Base-by-base conservation (phyloP, 345 rosid genomes). In the Acer saccharum region DNA sequence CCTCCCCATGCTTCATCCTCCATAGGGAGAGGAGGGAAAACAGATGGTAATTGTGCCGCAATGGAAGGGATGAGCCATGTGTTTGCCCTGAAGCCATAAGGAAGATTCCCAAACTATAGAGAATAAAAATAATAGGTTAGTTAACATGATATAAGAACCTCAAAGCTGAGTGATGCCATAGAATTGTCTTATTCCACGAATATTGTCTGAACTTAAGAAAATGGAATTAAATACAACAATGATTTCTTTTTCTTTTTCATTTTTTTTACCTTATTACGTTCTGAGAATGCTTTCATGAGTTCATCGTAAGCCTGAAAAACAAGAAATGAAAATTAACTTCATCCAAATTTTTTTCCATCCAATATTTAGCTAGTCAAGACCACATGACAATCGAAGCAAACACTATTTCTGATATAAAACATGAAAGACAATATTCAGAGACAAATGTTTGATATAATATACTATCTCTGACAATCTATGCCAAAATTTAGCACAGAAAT, bases 1-100 rank as follows among this genome's bases (percentile, higher is more conserved):
- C 99, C 99, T 73, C 93, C 97, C 99, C 97, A 96, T 39, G 75
- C 83, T 84, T 88, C 97, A 85, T 94, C 98, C 91, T 96, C 98
- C 5, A 80, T 82, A 29, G 99, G 95, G 52, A 94, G 90, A 74
- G 91, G 83, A 23, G 97, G 97, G 81, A 91, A 92, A 35, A 72
- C 78, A 65, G 93, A 87, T 29, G 95, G 92, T 77, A 83, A 83
- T 80, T 90, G 97, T 12, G 95, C 94, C 32, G 93, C 94, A 20
- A 87, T 69, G 18, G 97, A 97, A 75, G 98, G 94, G 75, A 89
- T 84, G 77, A 96, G 97, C 98, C 99, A 96, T 8, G 98, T 96
- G 86, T 96, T 96, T 75, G 99, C 95, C 86, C 98, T 88, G 80
- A 96, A 96, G 10, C 98, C 99, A 83, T 89, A 94, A 52, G 98